Evolutionary conservation across 805 yeast genomes (phyloP), one percentile per base, ranked within the genome.

Genomic region (Nakazawaea siamensis): DNA sequence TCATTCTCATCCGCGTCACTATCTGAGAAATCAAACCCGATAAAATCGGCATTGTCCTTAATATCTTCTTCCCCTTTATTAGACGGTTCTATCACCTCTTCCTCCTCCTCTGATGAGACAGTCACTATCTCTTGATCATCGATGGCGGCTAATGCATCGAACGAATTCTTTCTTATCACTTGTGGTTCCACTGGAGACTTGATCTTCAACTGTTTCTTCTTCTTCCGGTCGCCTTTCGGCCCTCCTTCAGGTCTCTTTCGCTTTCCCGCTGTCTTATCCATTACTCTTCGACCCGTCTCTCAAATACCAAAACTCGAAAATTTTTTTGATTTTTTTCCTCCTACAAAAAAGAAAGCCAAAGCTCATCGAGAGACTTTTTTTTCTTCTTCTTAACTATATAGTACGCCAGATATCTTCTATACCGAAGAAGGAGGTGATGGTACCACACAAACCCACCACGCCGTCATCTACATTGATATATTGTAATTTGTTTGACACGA

Each of bases 361-460:
- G n/a, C n/a, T n/a, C n/a, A n/a, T n/a, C n/a, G n/a, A n/a, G n/a
- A n/a, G n/a, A 14, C 23, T 8, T 20, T 20, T 20, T 20, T 10
- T 20, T 8, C 23, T 8, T 20, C 23, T 10, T 20, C 23, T 20
- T 20, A 20, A 20, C 10, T 20, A 20, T 4, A 72, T 67, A 30
- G 68, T 55, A 24, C 54, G 60, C 94, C 94, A 79, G 45, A 77
- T 51, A 48, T 81, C 87, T 52, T 70, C 73, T 35, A 86, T 63
- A 29, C 95, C 95, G 57, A 86, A 64, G 32, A 76, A 40, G 26
- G 95, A 80, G 21, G 97, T 86, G 40, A 83, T 60, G 18, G 81
- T 69, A 52, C 97, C 97, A 25, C 92, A 86, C 39, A 78, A 60
- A 24, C 94, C 96, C 33, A 86, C 73, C 27, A 77, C 67, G 33